Evolutionary conservation across 108 stramenopile species (phyloP).

Genomic region (Craspedostauros australis): DNA sequence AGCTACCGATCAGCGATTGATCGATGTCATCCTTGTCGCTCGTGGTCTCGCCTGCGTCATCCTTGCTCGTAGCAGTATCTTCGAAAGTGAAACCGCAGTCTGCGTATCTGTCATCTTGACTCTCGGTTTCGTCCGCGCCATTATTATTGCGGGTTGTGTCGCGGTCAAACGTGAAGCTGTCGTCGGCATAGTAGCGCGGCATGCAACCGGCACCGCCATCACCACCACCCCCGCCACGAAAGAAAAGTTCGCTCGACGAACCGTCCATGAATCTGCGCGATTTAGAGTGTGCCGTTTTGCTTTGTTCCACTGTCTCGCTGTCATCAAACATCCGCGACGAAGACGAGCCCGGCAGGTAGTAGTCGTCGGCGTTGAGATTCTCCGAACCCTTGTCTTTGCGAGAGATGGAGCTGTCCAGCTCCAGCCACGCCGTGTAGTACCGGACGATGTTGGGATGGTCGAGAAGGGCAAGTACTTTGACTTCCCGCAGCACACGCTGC

Average conservation of each 20-base stretch:
- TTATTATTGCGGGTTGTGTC: too few species aligned
- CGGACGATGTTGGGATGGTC: constrained; percentile 95
- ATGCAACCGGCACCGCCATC: too few species aligned
- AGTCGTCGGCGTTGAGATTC: neutral
- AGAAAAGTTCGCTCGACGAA: neutral
- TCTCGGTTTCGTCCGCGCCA: constrained; percentile 49
- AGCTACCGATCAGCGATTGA: too few species aligned
- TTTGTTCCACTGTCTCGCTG: constrained; percentile 11
- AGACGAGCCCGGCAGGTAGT: neutral
- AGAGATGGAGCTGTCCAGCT: too few species aligned
- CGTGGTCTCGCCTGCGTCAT: neutral
- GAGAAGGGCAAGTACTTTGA: constrained; percentile 84
- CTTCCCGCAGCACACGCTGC: constrained; percentile 90
- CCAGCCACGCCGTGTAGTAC: constrained; percentile 96
- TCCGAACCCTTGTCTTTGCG: constrained; percentile 12
- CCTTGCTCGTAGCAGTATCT: neutral
- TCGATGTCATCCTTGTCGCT: neutral
- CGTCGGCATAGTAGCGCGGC: too few species aligned
- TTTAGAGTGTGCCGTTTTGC: too few species aligned
- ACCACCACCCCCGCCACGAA: too few species aligned
- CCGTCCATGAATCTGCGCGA: too few species aligned
- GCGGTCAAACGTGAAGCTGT: too few species aligned
- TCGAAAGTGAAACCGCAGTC: constrained; percentile 48
- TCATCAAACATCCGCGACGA: constrained; percentile 8
- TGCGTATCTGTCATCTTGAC: constrained; percentile 44